A percentile compares a stretch with the other conserved stretches of the same genome.
These are phyloP conservation scores for Didymella segeticola DNA, from an alignment of 2,329 filamentous ascomycete genomes.

Conservation along the genomic window DNA sequence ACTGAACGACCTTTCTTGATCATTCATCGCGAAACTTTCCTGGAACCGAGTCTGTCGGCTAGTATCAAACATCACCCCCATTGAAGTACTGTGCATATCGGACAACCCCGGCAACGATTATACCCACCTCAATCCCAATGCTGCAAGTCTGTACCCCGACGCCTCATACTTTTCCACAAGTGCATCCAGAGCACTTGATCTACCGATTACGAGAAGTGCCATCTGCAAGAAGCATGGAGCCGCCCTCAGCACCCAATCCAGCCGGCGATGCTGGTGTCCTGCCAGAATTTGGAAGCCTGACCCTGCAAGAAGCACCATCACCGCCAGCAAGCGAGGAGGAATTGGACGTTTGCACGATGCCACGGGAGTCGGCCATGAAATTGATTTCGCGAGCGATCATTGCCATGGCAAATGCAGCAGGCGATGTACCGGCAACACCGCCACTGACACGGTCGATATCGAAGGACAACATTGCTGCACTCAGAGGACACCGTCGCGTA, in stretches of 20 bases:
- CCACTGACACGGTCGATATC: conserved; percentile 68
- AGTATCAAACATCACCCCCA: neutral
- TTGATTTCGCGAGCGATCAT: conserved; percentile 69
- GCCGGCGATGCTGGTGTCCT: conserved; percentile 51
- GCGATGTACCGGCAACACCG: conserved; percentile 82
- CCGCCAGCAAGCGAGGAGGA: conserved; percentile 50
- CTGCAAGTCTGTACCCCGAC: conserved; percentile 43
- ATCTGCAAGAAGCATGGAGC: conserved; percentile 33
- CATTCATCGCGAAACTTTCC: conserved; percentile 2
- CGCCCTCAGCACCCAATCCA: conserved; percentile 50
- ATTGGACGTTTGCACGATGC: conserved; percentile 75
- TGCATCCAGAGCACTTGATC: conserved; percentile 40
- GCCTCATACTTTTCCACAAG: conserved; percentile 35
- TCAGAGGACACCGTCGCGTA: conserved; percentile 43
- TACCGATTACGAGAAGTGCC: conserved; percentile 27
- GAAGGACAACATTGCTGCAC: conserved; percentile 37
- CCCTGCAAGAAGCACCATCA: conserved; percentile 46
- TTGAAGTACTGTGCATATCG: conserved; percentile 17
- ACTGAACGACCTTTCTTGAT: neutral
- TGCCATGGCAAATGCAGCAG: conserved; percentile 72
- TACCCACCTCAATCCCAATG: conserved; percentile 34
- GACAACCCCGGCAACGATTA: conserved; percentile 33
- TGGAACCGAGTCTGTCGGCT: neutral
- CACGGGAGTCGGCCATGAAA: conserved; percentile 76
- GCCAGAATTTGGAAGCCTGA: conserved; percentile 43